A percentile compares a stretch with the other conserved stretches of the same genome.
phyloP scores from a whole-genome alignment of 2,329 filamentous ascomycete species.

The Fusarium anthophilum region DNA sequence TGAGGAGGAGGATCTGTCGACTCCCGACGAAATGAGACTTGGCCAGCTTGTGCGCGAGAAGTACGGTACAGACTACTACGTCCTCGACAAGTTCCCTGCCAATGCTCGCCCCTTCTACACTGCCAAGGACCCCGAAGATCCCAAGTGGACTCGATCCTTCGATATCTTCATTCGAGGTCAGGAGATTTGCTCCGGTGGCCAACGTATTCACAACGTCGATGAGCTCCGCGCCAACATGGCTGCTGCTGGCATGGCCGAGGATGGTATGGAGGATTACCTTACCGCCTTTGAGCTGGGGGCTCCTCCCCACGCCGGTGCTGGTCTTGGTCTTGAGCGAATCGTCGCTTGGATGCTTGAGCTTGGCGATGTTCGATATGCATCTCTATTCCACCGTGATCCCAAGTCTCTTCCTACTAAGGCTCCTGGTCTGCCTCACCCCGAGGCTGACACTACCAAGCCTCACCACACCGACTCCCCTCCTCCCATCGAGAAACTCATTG shows the following conservation, averaged over 20 bases:
- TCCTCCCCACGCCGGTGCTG: slow-evolving; percentile 88
- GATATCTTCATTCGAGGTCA: slow-evolving; percentile 95
- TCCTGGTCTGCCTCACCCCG: slow-evolving; percentile 79
- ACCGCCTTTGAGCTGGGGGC: slow-evolving; percentile 88
- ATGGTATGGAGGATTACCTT: slow-evolving; percentile 91
- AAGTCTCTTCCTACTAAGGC: slow-evolving; percentile 80
- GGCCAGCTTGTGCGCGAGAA: slow-evolving; percentile 87
- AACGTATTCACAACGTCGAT: slow-evolving; percentile 85
- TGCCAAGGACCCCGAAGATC: slow-evolving; percentile 80
- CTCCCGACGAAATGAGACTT: slow-evolving; percentile 85
- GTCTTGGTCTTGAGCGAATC: slow-evolving; percentile 89
- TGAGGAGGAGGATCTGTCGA: slow-evolving; percentile 80
- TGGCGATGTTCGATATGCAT: slow-evolving; percentile 88
- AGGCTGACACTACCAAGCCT: slow-evolving; percentile 76
- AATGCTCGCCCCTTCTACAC: slow-evolving; percentile 91
- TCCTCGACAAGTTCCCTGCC: slow-evolving; percentile 91
- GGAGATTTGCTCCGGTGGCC: slow-evolving; percentile 90
- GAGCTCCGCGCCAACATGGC: slow-evolving; percentile 82
- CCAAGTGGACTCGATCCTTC: slow-evolving; percentile 85
- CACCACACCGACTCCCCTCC: slow-evolving; percentile 67
- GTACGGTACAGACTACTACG: slow-evolving; percentile 89
- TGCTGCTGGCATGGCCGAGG: slow-evolving; percentile 76
- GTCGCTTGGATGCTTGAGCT: slow-evolving; percentile 86
- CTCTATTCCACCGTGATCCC: slow-evolving; percentile 87
- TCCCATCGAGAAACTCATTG: slow-evolving; percentile 85